Evolutionary conservation across 306 rosid species (phyloP).

Genomic region (Quercus dentata): DNA sequence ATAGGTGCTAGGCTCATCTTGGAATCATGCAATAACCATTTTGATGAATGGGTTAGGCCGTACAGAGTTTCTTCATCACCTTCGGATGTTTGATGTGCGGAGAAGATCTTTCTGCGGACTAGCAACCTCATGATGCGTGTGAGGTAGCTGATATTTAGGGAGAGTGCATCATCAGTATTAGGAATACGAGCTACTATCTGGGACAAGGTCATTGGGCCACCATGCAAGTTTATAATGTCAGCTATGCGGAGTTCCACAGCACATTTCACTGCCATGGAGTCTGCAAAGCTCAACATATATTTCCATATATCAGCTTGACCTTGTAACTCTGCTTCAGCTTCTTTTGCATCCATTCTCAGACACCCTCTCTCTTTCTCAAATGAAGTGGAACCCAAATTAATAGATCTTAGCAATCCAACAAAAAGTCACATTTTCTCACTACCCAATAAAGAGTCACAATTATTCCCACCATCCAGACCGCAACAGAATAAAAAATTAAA

Average conservation of each 20-base stretch:
- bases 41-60: slow-evolving; percentile 20
- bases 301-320: slow-evolving; percentile 26
- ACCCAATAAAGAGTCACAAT: no score
- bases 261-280: slow-evolving; percentile 23
- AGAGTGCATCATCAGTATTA: neutral
- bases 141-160: slow-evolving; percentile 29
- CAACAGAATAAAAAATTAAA: no score
- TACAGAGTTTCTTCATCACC: slow-evolving; percentile 16
- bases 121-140: slow-evolving; percentile 31
- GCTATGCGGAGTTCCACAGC: no score
- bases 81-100: slow-evolving; percentile 5
- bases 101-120: slow-evolving; percentile 14
- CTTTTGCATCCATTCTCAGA: slow-evolving; percentile 9
- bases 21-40: slow-evolving; percentile 29
- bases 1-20: slow-evolving; percentile 21
- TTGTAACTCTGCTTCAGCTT: slow-evolving; percentile 6
- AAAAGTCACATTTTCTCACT: no score
- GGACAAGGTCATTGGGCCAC: slow-evolving; percentile 20
- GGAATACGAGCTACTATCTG: slow-evolving; percentile 26
- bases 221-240: neutral
- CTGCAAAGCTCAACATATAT: slow-evolving; percentile 24
- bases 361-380: neutral
- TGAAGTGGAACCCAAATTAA: neutral
- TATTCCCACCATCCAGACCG: no score
- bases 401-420: no score